phyloP scores from a whole-genome alignment of 768 basidiomycete genomes.

The Collybia sordida region DNA sequence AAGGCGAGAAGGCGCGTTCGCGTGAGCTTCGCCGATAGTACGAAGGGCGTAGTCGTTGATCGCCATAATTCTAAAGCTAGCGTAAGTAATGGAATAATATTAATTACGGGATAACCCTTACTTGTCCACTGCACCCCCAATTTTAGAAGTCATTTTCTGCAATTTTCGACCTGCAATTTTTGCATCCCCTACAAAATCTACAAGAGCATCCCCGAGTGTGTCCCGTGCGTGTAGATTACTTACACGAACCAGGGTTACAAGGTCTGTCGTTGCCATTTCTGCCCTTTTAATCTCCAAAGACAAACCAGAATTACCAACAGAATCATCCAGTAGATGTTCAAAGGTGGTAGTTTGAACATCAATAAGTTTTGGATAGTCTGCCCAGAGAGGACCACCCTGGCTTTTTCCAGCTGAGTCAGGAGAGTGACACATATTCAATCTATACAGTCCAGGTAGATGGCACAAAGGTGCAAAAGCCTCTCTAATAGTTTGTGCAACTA shows the following conservation, averaged over 20 bases:
- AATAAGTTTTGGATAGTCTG: slow-evolving; percentile 62
- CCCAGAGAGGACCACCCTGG: slow-evolving; percentile 35
- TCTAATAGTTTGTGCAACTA: slow-evolving; percentile 42
- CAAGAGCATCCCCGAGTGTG: slow-evolving; percentile 48
- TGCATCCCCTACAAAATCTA: slow-evolving; percentile 59
- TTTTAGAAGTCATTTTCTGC: slow-evolving; percentile 61
- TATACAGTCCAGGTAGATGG: slow-evolving; percentile 57
- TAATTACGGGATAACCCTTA: slow-evolving; percentile 30
- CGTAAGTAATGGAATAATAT: slow-evolving; percentile 1
- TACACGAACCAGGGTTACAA: slow-evolving; percentile 58
- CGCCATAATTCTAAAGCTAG: slow-evolving; percentile 58
- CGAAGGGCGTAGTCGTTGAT: slow-evolving; percentile 71
- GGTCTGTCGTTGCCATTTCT: slow-evolving; percentile 73
- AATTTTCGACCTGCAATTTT: slow-evolving; percentile 58
- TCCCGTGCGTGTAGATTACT: slow-evolving; percentile 66
- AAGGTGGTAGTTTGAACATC: slow-evolving; percentile 62
- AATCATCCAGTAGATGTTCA: slow-evolving; percentile 59
- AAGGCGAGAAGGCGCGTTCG: slow-evolving; percentile 31
- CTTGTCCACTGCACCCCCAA: slow-evolving; percentile 77
- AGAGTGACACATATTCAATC: slow-evolving; percentile 39
- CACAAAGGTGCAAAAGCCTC: slow-evolving; percentile 58
- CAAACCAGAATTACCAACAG: slow-evolving; percentile 56
- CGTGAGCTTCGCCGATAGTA: slow-evolving; percentile 46
- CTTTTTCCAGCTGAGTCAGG: slow-evolving; percentile 6
- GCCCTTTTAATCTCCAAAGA: slow-evolving; percentile 73